phyloP scores from a whole-genome alignment of 2,329 filamentous ascomycete species.

The Immersiporthe knoxdaviesiana region DNA sequence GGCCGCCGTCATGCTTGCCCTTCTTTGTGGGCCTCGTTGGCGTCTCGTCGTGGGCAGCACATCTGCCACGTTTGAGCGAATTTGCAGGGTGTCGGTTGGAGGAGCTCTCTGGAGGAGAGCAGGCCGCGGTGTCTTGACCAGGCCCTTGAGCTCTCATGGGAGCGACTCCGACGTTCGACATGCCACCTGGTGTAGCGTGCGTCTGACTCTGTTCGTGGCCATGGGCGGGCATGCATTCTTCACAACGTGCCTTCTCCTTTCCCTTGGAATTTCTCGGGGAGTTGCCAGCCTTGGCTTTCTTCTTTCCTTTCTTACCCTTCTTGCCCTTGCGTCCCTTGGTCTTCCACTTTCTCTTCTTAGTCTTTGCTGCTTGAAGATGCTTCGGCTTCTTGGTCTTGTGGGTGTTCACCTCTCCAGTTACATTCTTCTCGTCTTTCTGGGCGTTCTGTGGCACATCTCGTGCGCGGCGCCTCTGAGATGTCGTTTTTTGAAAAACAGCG shows the following conservation, averaged over 20 bases:
- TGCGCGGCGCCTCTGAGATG: not conserved
- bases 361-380: not conserved
- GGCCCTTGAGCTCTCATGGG: not conserved
- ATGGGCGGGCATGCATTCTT: too few relatives aligned
- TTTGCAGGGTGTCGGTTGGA: too few relatives aligned
- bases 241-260: not conserved
- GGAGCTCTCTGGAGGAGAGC: too few relatives aligned
- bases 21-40: not conserved
- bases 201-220: not conserved
- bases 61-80: not conserved
- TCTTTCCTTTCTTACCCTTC: not conserved
- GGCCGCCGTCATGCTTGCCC: not conserved
- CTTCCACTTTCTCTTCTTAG: not conserved
- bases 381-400: not conserved
- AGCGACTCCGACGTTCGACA: not conserved
- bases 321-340: not conserved
- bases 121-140: not conserved
- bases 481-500: not conserved
- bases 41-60: not conserved
- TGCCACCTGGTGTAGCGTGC: not conserved
- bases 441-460: not conserved
- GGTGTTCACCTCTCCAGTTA: not conserved
- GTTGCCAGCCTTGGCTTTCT: not conserved
- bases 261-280: not conserved
- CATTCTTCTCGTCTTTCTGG: not conserved